Base-by-base conservation (phyloP, 371 early-diverging fungal species). In the Mucor sp. region DNA sequence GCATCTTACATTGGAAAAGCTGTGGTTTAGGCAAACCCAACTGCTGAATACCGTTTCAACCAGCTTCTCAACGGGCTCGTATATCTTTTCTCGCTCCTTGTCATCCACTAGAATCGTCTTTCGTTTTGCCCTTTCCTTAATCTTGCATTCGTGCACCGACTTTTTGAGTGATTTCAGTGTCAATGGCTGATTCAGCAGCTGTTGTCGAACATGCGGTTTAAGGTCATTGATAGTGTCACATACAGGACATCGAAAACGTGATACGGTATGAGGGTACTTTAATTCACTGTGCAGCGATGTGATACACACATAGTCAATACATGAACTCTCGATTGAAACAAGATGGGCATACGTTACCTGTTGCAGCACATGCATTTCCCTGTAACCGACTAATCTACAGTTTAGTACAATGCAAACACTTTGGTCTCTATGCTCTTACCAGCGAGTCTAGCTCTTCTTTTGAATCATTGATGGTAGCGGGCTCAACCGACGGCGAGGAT, bases 211-310 rank as follows among this genome's bases (percentile, higher is more conserved):
- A 62, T 76, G 75, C 7, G 84, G 81, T 50, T 86, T 84, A 27
- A 93, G 70, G 62, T 94, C 93, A 72, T 94, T 94, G 60, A 94
- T 82, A 0, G 95, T 94, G 60, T 94, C 93, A 80, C 97, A 97
- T n/a, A 93, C 91, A 14, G 94, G 93, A 77, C 97, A 97, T 62
- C 92, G 87, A 71, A 95, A 95, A 69, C 91, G 88, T 44, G 89
- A 70, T 33, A 91, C 91, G 0, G 80, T 72, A 25, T 76, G 75
- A 0, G 93, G 94, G 62, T 90, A 92, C 43, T 87, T 82, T 25
- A 94, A 84, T 62, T 92, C 86, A 69, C 90, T 90, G 39, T n/a
- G 27, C n/a, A n/a, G 23, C 8, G 14, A 50, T 48, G 12, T 21
- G 48, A 33, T 33, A 35, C 37, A 35, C 9, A 35, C 15, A 35